Conservation (phyloP, 805 yeast genomes). For the Ogataea haglerorum region DNA sequence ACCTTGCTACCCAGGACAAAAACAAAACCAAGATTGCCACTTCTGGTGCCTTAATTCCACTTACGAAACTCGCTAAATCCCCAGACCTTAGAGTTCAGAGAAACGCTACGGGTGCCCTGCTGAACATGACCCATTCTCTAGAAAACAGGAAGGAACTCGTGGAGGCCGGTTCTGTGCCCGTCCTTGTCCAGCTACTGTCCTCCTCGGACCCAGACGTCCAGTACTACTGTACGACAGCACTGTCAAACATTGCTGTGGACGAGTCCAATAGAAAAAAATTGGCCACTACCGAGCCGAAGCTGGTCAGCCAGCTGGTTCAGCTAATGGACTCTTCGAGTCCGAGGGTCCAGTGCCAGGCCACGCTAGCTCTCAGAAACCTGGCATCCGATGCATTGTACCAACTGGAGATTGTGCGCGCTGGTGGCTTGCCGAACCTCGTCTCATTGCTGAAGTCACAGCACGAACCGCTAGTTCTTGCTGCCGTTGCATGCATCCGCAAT, state of each 20-base stretch:
- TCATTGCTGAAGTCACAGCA: conserved; percentile 83
- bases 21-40: conserved; percentile 95
- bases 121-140: conserved; percentile 96
- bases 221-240: conserved; percentile 96
- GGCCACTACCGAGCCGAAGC: conserved; percentile 87
- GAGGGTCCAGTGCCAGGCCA: conserved; percentile 97
- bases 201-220: conserved; percentile 95
- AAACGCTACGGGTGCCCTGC: conserved; percentile 96
- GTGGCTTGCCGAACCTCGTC: conserved; percentile 93
- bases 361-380: conserved; percentile 89
- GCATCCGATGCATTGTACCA: conserved; percentile 97
- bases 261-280: conserved; percentile 84
- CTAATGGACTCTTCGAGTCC: conserved; percentile 93
- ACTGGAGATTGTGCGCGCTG: conserved; percentile 90
- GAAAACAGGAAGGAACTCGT: conserved; percentile 96
- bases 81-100: conserved; percentile 95
- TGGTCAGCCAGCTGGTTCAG: conserved; percentile 81
- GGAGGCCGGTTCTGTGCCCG: conserved; percentile 98
- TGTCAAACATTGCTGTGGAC: conserved; percentile 96
- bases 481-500: conserved; percentile 97
- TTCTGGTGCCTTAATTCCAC: conserved; percentile 91
- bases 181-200: conserved; percentile 79
- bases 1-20: conserved; percentile 96
- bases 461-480: conserved; percentile 89
- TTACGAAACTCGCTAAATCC: conserved; percentile 91